Conservation (phyloP, 768 basidiomycete genomes). For the Cubamyces lactineus region DNA sequence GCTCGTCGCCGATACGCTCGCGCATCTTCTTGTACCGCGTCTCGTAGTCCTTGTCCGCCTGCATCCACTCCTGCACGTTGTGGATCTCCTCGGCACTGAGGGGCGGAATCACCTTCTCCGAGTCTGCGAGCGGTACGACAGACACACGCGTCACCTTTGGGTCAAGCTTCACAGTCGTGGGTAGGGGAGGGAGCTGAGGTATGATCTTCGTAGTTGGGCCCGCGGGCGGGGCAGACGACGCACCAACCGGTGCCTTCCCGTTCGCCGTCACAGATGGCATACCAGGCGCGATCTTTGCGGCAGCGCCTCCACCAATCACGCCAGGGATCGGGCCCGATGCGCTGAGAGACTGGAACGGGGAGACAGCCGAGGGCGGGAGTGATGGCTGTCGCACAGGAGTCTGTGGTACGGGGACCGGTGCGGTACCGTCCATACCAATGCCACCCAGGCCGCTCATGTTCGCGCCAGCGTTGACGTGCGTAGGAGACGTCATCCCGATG, state of each 20-base stretch:
- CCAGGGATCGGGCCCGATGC: slow-evolving; percentile 20
- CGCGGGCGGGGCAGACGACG: not conserved
- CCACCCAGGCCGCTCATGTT: slow-evolving; percentile 11
- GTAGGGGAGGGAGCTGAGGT: slow-evolving; percentile 47
- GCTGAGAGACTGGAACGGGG: slow-evolving; percentile 27
- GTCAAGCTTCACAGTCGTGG: slow-evolving; percentile 51
- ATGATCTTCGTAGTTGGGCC: slow-evolving; percentile 28
- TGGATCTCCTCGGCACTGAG: slow-evolving; percentile 54
- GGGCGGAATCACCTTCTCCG: slow-evolving; percentile 55
- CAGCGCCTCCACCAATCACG: slow-evolving; percentile 14
- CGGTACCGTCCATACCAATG: slow-evolving; percentile 24
- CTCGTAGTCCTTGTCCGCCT: slow-evolving; percentile 62
- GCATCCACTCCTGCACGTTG: slow-evolving; percentile 65
- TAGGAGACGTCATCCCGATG: slow-evolving; percentile 19
- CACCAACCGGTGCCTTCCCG: not conserved
- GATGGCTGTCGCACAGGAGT: slow-evolving; percentile 30
- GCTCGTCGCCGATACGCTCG: slow-evolving; percentile 54
- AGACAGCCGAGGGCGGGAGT: slow-evolving; percentile 25
- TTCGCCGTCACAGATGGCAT: slow-evolving; percentile 1
- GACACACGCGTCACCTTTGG: slow-evolving; percentile 62
- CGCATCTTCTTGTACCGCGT: slow-evolving; percentile 51
- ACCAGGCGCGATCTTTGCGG: not conserved
- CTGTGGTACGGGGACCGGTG: slow-evolving; percentile 27
- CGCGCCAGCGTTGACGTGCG: slow-evolving; percentile 18
- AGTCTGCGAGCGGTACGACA: slow-evolving; percentile 60